Conservation (phyloP, 495 filamentous ascomycete species). For the Amorphotheca resinae region DNA sequence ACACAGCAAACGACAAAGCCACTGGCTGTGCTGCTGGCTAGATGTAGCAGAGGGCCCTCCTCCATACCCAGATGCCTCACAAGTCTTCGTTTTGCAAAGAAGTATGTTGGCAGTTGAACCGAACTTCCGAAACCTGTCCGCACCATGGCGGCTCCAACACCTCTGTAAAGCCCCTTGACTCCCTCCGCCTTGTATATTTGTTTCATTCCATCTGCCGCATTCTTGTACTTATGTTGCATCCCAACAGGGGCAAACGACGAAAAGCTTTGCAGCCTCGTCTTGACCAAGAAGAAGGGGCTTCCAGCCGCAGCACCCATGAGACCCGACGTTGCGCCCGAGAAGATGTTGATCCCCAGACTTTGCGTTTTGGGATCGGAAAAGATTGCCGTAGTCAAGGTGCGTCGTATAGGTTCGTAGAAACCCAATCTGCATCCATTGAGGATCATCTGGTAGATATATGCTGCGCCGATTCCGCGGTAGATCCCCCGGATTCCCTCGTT, state of each 20-base stretch:
- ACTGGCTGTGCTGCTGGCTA: slow-evolving; percentile 78
- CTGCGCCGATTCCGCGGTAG: slow-evolving; percentile 80
- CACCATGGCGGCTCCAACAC: slow-evolving; percentile 91
- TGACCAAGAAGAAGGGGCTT: slow-evolving; percentile 96
- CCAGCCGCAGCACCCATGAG: slow-evolving; percentile 82
- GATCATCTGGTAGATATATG: slow-evolving; percentile 94
- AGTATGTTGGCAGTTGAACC: slow-evolving; percentile 95
- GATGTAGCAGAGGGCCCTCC: slow-evolving; percentile 80
- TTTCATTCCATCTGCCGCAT: slow-evolving; percentile 67
- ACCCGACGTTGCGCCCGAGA: slow-evolving; percentile 76
- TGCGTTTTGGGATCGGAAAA: slow-evolving; percentile 63
- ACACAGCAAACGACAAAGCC: slow-evolving; percentile 95
- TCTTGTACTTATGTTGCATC: slow-evolving; percentile 86
- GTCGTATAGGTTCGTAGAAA: slow-evolving; percentile 92
- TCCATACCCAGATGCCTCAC: slow-evolving; percentile 71
- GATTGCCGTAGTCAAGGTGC: slow-evolving; percentile 45
- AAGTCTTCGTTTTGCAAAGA: slow-evolving; percentile 86
- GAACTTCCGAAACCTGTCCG: slow-evolving; percentile 89
- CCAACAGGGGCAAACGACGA: slow-evolving; percentile 91
- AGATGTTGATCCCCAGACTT: slow-evolving; percentile 81
- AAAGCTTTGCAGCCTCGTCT: slow-evolving; percentile 89
- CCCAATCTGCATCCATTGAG: slow-evolving; percentile 94
- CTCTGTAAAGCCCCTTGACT: slow-evolving; percentile 69
- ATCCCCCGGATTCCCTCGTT: slow-evolving; percentile 84
- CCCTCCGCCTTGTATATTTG: slow-evolving; percentile 73